These are phyloP conservation scores for Bacidia rubella DNA, from an alignment of 495 filamentous ascomycete species.

Conservation along the genomic window DNA sequence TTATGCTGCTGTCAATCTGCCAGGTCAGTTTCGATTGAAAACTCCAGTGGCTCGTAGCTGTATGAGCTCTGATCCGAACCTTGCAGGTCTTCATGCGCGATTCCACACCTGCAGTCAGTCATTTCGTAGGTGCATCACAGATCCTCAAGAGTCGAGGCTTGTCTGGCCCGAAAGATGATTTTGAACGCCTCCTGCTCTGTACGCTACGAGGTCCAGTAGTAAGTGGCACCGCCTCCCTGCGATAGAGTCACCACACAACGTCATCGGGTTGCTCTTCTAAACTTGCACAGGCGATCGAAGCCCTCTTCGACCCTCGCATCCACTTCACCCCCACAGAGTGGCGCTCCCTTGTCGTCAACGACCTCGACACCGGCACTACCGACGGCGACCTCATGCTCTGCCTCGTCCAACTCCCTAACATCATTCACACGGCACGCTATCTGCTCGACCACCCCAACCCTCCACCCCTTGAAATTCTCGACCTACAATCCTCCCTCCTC, in stretches of 20 bases:
- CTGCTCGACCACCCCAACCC: not conserved
- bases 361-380: slow-evolving; percentile 18
- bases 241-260: not conserved
- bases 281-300: slow-evolving; percentile 27
- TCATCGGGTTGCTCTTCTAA: slow-evolving; percentile 8
- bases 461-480: not conserved
- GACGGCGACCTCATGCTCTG: slow-evolving; percentile 24
- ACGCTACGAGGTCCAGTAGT: slow-evolving; percentile 31
- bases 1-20: slow-evolving; percentile 30
- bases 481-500: not conserved
- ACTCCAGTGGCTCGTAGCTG: not conserved
- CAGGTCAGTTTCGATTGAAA: too few relatives aligned
- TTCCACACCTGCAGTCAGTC: slow-evolving; percentile 19
- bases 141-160: slow-evolving; percentile 28
- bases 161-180: slow-evolving; percentile 23
- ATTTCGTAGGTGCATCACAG: slow-evolving; percentile 29
- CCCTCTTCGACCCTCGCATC: slow-evolving; percentile 28
- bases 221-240: slow-evolving; percentile 4
- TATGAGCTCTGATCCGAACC: not conserved
- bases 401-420: slow-evolving; percentile 20
- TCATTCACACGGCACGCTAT: slow-evolving; percentile 19
- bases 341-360: slow-evolving; percentile 23
- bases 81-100: not conserved
- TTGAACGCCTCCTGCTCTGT: slow-evolving; percentile 27
- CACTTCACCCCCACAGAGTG: slow-evolving; percentile 25